A percentile compares a stretch with the other conserved stretches of the same genome.
Conservation (phyloP, 176 grass and related monocot species). For the Zoysia japonica region DNA sequence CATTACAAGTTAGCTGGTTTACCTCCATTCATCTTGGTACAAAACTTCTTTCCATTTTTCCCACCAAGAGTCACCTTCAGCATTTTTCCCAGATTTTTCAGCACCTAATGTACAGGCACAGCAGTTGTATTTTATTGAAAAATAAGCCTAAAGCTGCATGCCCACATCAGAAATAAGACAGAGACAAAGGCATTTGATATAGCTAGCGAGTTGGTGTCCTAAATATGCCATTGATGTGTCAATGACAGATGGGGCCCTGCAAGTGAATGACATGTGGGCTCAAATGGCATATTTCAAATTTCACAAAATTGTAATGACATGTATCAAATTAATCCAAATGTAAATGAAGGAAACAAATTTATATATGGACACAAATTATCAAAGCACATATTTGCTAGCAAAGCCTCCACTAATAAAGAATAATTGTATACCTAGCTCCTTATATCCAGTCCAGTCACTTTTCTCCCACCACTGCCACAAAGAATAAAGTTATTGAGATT, state of each 20-base stretch:
- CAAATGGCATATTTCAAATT: no score
- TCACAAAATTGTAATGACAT: no score
- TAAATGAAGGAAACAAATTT: background rate
- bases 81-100: slow-evolving; percentile 91
- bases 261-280: no score
- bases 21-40: slow-evolving; percentile 99
- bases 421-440: slow-evolving; percentile 76
- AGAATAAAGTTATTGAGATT: slow-evolving; percentile 41
- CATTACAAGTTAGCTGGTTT: slow-evolving; percentile 1
- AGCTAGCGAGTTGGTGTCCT: background rate
- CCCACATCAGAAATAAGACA: background rate
- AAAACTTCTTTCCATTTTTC: slow-evolving; percentile 99
- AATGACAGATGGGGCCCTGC: no score
- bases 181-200: background rate
- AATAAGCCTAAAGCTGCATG: background rate
- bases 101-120: slow-evolving; percentile 55
- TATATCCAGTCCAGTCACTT: slow-evolving; percentile 98
- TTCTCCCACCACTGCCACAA: slow-evolving; percentile 95
- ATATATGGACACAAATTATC: background rate
- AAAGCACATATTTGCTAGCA: slow-evolving; percentile 10
- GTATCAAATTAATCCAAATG: background rate
- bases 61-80: slow-evolving; percentile 85
- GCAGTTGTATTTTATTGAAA: slow-evolving; percentile 23
- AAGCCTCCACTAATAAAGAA: slow-evolving; percentile 30
- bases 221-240: background rate